These are phyloP conservation scores for Cnidoscolus chayamansa DNA, from an alignment of 441 rosid species.

Conservation along the genomic window DNA sequence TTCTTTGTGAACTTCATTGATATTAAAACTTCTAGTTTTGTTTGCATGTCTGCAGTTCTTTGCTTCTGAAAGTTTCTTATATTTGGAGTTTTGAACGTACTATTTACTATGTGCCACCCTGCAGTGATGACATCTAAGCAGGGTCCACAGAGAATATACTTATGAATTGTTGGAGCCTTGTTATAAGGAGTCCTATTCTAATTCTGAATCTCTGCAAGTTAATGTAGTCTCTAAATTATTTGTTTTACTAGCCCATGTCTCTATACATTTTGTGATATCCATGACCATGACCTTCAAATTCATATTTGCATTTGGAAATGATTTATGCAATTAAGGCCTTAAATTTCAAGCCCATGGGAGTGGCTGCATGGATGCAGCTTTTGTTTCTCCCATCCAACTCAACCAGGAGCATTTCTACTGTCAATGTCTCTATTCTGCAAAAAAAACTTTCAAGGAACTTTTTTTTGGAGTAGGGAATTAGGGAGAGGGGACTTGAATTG, in stretches of 20 bases:
- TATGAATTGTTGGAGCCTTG: neutral
- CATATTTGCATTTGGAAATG: too few species aligned
- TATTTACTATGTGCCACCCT: neutral
- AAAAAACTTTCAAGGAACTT: too few species aligned
- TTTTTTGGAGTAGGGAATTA: too few species aligned
- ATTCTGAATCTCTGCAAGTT: too few species aligned
- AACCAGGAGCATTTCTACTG: neutral
- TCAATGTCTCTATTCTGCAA: too few species aligned
- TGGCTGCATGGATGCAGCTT: neutral
- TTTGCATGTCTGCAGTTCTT: neutral
- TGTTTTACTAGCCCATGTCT: too few species aligned
- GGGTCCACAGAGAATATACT: neutral
- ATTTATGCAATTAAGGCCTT: neutral
- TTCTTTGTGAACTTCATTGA: neutral
- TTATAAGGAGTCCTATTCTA: too few species aligned
- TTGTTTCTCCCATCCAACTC: neutral
- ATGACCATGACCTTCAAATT: too few species aligned
- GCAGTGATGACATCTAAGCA: neutral
- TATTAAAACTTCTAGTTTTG: neutral
- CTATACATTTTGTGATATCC: too few species aligned
- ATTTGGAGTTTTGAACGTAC: neutral
- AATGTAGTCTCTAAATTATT: too few species aligned
- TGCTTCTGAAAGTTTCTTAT: neutral
- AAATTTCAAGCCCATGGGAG: neutral
- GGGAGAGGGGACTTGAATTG: too few species aligned